Conservation (phyloP, 164 flowering plant species). For the Aristolochia contorta region DNA sequence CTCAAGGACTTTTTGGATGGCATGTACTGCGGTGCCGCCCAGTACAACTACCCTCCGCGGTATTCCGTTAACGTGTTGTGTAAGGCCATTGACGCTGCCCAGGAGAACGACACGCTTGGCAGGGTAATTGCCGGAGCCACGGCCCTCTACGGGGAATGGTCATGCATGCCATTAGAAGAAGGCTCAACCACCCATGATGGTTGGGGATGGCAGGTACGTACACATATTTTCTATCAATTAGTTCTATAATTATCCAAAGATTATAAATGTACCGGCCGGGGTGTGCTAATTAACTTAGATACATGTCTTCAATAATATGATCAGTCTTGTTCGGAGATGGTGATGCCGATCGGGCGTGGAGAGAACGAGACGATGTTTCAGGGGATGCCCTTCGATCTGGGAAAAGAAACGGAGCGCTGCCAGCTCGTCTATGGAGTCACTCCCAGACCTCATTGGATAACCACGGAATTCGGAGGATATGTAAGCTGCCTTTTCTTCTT, state of each 20-base stretch:
- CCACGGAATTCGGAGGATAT: conserved; percentile 57
- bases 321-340: conserved; percentile 57
- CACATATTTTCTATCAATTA: too few species aligned
- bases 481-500: conserved; percentile 26
- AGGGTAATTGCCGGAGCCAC: conserved; percentile 23
- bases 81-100: conserved; percentile 27
- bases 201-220: conserved; percentile 16
- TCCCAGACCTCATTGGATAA: conserved; percentile 66
- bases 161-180: conserved; percentile 6
- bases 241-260: too few species aligned
- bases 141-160: conserved; percentile 7
- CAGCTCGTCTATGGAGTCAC: conserved; percentile 23
- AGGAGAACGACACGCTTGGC: conserved; percentile 19
- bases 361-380: conserved; percentile 43
- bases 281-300: too few species aligned
- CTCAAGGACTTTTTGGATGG: conserved; percentile 19
- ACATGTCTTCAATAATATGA: neutral
- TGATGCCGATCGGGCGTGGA: conserved; percentile 40
- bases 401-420: conserved; percentile 19
- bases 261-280: too few species aligned
- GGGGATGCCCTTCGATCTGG: conserved; percentile 25
- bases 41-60: conserved; percentile 22
- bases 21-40: conserved; percentile 20
- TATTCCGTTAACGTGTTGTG: conserved; percentile 21
- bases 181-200: neutral